Evolutionary conservation across 331 rosid genomes (phyloP).

Genomic region (Acacia pycnantha): DNA sequence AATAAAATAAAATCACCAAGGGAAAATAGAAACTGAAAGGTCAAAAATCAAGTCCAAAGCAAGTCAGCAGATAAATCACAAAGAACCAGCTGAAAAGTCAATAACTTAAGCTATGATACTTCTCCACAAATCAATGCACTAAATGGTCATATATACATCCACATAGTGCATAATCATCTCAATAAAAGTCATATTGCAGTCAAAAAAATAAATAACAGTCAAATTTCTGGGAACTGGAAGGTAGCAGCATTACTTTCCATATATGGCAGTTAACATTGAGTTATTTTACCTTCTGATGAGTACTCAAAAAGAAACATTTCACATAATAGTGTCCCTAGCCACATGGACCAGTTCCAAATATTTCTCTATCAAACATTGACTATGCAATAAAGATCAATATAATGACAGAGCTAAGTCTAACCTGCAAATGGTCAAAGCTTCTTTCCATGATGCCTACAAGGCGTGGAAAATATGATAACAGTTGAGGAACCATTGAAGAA

Average conservation of each 20-base stretch:
- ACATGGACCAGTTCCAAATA: conserved; percentile 10
- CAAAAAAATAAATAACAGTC: not conserved
- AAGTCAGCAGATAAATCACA: conserved; percentile 14
- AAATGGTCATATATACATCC: not conserved
- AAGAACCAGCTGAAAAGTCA: not conserved
- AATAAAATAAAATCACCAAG: conserved; percentile 10
- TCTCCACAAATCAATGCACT: conserved; percentile 13
- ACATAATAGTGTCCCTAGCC: not conserved
- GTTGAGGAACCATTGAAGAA: conserved; percentile 88
- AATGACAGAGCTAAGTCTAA: conserved; percentile 41
- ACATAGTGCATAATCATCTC: not conserved
- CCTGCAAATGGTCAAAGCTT: conserved; percentile 95
- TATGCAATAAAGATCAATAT: conserved; percentile 12
- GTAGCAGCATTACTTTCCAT: conserved; percentile 11
- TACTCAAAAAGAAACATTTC: conserved; percentile 4
- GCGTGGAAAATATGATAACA: conserved; percentile 72
- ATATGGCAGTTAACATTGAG: not conserved
- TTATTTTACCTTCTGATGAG: not conserved
- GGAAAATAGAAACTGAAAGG: not conserved
- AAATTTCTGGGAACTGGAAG: conserved; percentile 21
- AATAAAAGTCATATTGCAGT: conserved; percentile 1
- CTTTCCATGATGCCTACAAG: conserved; percentile 82
- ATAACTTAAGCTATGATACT: conserved; percentile 12
- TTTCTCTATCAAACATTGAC: conserved; percentile 15
- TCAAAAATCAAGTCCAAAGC: conserved; percentile 9